A percentile compares a stretch with the other conserved stretches of the same genome.
Conservation (phyloP, 306 rosid genomes). For the Castanea sativa region DNA sequence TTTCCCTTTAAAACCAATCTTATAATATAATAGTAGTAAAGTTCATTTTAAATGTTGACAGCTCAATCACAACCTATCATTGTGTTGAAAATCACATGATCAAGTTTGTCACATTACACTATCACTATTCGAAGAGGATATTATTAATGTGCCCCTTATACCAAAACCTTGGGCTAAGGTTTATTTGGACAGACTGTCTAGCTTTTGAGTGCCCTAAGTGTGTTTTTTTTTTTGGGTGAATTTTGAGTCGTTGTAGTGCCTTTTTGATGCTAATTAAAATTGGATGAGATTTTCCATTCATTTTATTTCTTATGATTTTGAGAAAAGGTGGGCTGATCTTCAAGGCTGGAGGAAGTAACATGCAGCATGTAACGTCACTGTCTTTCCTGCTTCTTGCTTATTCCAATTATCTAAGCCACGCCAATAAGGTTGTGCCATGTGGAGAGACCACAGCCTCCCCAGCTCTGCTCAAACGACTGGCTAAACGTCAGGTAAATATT, state of each 20-base stretch:
- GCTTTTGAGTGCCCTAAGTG: neutral
- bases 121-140: neutral
- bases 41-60: neutral
- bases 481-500: slow-evolving; percentile 68
- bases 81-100: neutral
- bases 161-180: neutral
- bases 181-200: neutral
- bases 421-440: slow-evolving; percentile 84
- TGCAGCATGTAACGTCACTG: slow-evolving; percentile 96
- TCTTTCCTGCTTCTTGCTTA: slow-evolving; percentile 80
- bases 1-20: neutral
- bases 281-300: neutral
- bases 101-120: neutral
- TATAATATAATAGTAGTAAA: slow-evolving; percentile 4
- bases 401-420: slow-evolving; percentile 90
- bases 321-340: slow-evolving; percentile 81
- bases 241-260: neutral
- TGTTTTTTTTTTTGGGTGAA: neutral
- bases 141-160: neutral
- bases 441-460: slow-evolving; percentile 73
- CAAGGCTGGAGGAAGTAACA: slow-evolving; percentile 97
- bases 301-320: neutral
- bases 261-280: neutral
- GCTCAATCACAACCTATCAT: neutral
- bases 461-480: slow-evolving; percentile 61